Evolutionary conservation across 768 basidiomycete species (phyloP), one percentile per base, ranked within the genome.

Genomic region (Gymnopilus dilepis): DNA sequence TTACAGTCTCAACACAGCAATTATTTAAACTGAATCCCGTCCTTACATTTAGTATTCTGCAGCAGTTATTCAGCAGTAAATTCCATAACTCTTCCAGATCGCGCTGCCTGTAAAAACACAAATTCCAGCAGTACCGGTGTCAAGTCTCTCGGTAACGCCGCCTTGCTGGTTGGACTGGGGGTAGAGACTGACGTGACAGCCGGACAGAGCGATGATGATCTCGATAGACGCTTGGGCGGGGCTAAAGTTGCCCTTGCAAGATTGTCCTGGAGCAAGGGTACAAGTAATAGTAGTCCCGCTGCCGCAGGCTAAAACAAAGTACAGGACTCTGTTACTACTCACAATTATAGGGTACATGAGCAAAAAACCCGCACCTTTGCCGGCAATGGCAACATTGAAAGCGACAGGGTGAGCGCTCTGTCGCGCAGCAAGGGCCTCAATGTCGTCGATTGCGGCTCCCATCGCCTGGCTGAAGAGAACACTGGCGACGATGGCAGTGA

Each of bases 341-440:
- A 33, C 17, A 12, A 33, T 24, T 37, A 33, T 22, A 19, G 12
- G 26, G 15, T 5, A 34, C 22, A 22, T 30, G 24, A 17, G 1
- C n/a, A n/a, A 9, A 19, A 28, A 19, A 33, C 0, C 11, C 45
- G 8, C 48, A 58, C 56, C 15, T 22, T 42, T 48, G 2, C 56
- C 56, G 21, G 47, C 28, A 30, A 30, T 19, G 7, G 56, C 56
- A 11, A 58, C 56, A 33, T 58, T 58, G 45, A 58, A 58, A 5
- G 56, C 56, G 19, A 47, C 45, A 8, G 45, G 45, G 6, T 26
- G 21, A n/a, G n/a, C n/a, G 19, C 45, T 26, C 19, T 47, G 45
- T n/a, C 45, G 45, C 13, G 45, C 45, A 15, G 45, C 45, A 22
- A 47, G 19, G 21, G 19, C 45, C 15, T 47, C 21, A 24, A 47